Evolutionary conservation across 805 yeast species (phyloP).

Genomic region (Hanseniaspora valbyensis): DNA sequence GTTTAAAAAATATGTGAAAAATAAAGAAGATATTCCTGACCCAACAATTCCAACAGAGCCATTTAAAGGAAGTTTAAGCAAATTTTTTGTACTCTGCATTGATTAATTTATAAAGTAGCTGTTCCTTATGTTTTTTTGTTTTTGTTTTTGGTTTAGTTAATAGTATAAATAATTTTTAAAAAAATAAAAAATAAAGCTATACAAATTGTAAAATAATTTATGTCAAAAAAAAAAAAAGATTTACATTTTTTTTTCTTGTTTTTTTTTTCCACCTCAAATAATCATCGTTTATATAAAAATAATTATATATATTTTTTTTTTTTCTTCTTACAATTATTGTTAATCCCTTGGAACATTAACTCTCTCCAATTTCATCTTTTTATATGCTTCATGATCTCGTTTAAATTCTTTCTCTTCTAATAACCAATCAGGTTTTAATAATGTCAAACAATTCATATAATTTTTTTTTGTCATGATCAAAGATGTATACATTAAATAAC

Average conservation of each 20-base stretch:
- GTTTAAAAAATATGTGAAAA: conserved; percentile 57
- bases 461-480: conserved; percentile 74
- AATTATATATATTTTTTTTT: too few species aligned
- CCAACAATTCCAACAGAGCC: conserved; percentile 65
- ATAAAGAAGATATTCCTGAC: conserved; percentile 77
- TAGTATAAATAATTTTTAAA: not conserved
- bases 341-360: conserved; percentile 1
- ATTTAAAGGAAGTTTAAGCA: conserved; percentile 20
- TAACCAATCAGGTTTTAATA: conserved; percentile 76
- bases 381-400: conserved; percentile 6
- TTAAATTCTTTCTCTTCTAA: conserved; percentile 30
- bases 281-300: too few species aligned
- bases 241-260: too few species aligned
- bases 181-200: not conserved
- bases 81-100: conserved; percentile 10
- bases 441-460: conserved; percentile 80
- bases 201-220: not conserved
- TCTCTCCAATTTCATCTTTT: conserved; percentile 10
- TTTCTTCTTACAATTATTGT: too few species aligned
- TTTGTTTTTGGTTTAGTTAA: too few species aligned
- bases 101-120: not conserved
- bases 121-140: too few species aligned
- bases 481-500: conserved; percentile 73
- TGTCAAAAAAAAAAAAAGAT: too few species aligned
- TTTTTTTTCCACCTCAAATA: too few species aligned